Evolutionary conservation across 2,329 filamentous ascomycete genomes (phyloP).

Genomic region (Sarocladium oryzae): DNA sequence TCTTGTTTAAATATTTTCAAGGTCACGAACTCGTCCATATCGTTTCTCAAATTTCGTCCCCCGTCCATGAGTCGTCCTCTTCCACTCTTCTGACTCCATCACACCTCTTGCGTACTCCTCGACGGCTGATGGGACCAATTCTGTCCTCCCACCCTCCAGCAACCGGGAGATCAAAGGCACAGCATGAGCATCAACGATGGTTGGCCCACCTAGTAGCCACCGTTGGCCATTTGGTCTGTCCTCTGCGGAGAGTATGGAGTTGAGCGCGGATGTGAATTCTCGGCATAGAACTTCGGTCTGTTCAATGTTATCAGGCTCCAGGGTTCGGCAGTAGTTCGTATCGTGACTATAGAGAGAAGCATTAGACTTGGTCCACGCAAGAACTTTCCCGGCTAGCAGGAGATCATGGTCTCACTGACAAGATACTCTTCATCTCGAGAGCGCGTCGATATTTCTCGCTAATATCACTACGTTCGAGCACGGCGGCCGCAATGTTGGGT

Average conservation of each 20-base stretch:
- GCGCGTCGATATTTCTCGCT: constrained; percentile 21
- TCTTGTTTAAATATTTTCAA: not conserved
- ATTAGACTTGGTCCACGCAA: not conserved
- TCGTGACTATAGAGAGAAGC: constrained; percentile 18
- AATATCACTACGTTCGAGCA: constrained; percentile 21
- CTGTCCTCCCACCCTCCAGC: constrained; percentile 18
- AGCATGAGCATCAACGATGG: constrained; percentile 23
- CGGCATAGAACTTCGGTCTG: constrained; percentile 17
- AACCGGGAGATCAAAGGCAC: constrained; percentile 17
- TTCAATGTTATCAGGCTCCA: constrained; percentile 20
- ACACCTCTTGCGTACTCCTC: constrained; percentile 16
- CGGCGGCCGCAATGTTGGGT: constrained; percentile 21
- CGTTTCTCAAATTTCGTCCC: not conserved
- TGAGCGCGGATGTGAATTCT: constrained; percentile 18
- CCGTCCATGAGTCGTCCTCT: constrained; percentile 19
- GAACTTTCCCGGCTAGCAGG: not conserved
- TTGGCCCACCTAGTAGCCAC: constrained; percentile 23
- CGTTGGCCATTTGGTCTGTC: constrained; percentile 9
- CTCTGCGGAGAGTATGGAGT: constrained; percentile 13
- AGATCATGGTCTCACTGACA: constrained; percentile 18
- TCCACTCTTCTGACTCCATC: constrained; percentile 20
- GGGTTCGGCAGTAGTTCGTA: constrained; percentile 16
- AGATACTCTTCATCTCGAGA: constrained; percentile 24
- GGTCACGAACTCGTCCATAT: not conserved
- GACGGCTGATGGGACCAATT: constrained; percentile 18